Conservation (phyloP, 108 stramenopile species). For the Phaeodactylum tricornutum region DNA sequence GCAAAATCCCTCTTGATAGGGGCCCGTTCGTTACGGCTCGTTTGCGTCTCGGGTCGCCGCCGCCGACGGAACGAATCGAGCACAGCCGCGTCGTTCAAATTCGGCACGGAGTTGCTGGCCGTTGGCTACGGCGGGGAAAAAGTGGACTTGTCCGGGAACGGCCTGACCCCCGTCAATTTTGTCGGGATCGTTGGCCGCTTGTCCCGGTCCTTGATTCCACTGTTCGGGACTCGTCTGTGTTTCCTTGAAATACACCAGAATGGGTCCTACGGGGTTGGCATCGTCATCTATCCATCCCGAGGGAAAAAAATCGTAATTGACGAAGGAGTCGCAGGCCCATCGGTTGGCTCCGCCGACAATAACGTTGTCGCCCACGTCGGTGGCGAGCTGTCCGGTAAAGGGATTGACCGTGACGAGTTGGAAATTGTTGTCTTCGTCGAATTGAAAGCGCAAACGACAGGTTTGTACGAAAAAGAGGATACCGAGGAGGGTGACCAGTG, state of each 20-base stretch:
- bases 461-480: constrained; percentile 58
- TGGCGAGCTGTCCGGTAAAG: neutral
- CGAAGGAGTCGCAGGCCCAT: constrained; percentile 56
- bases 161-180: constrained; percentile 19
- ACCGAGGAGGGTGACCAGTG: constrained; percentile 35
- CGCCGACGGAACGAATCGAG: too few species aligned
- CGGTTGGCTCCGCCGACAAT: constrained; percentile 67
- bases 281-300: constrained; percentile 33
- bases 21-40: too few species aligned
- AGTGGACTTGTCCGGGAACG: constrained; percentile 42
- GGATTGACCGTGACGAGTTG: constrained; percentile 22
- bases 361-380: constrained; percentile 51
- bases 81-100: constrained; percentile 47
- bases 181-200: constrained; percentile 27
- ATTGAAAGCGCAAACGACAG: constrained; percentile 51
- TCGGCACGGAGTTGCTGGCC: constrained; percentile 41
- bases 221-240: constrained; percentile 53
- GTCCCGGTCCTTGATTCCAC: constrained; percentile 51
- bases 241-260: constrained; percentile 80
- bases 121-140: constrained; percentile 61
- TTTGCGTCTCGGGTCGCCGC: neutral
- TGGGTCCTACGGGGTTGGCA: constrained; percentile 45
- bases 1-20: too few species aligned
- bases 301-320: constrained; percentile 79
- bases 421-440: constrained; percentile 36